phyloP scores from a whole-genome alignment of 2,329 filamentous ascomycete genomes.

The Mariannaea sp. region DNA sequence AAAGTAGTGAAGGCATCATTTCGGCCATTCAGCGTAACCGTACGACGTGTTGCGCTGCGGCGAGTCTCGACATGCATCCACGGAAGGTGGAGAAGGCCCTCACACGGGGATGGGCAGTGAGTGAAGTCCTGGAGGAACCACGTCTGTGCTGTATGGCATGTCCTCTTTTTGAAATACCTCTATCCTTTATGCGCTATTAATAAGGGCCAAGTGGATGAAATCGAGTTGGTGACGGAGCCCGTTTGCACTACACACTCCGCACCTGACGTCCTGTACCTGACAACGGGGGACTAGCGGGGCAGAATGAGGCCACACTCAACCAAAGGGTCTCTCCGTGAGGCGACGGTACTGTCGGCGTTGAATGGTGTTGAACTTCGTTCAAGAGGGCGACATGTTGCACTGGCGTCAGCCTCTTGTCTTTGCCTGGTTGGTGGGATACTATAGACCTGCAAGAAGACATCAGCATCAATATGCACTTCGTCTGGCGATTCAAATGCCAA shows the following conservation, averaged over 20 bases:
- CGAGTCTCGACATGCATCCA: constrained; percentile 32
- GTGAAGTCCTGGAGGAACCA: constrained; percentile 24
- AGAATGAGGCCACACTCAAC: constrained; percentile 26
- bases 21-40: constrained; percentile 30
- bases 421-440: constrained; percentile 21
- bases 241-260: neutral
- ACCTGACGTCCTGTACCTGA: constrained; percentile 10
- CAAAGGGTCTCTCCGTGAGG: constrained; percentile 17
- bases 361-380: constrained; percentile 17
- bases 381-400: constrained; percentile 17
- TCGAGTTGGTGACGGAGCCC: constrained; percentile 4
- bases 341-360: constrained; percentile 2
- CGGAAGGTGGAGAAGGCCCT: constrained; percentile 33
- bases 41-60: constrained; percentile 36
- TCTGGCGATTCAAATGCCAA: constrained; percentile 3
- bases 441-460: constrained; percentile 19
- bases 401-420: constrained; percentile 9
- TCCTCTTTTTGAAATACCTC: constrained; percentile 21
- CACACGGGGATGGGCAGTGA: constrained; percentile 27
- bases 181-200: constrained; percentile 19
- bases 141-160: constrained; percentile 31
- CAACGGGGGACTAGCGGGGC: constrained; percentile 29
- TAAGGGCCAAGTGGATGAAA: constrained; percentile 17
- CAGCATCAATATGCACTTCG: constrained; percentile 12
- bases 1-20: constrained; percentile 31